A percentile compares a stretch with the other conserved stretches of the same genome.
Evolutionary conservation across 441 rosid species (phyloP).

Genomic region (Populus hybrid): DNA sequence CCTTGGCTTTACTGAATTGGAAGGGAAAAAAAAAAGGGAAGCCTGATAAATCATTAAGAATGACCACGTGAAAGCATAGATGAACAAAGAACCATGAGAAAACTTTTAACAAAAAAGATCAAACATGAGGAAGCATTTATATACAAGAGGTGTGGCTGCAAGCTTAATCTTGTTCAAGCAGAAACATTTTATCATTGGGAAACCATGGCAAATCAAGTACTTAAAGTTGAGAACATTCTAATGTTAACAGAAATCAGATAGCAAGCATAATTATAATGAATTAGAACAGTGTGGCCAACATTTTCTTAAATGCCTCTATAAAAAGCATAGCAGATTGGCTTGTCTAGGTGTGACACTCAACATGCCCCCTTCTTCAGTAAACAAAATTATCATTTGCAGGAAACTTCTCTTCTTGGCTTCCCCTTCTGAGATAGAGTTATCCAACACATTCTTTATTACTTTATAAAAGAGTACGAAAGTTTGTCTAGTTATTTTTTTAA

Average conservation of each 20-base stretch:
- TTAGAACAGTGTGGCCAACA: neutral
- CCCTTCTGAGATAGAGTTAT: neutral
- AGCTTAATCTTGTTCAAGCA: neutral
- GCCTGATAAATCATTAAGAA: neutral
- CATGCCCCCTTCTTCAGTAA: neutral
- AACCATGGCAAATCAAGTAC: neutral
- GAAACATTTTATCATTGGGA: neutral
- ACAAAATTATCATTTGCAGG: neutral
- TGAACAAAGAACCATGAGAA: neutral
- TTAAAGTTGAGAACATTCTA: neutral
- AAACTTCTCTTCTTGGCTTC: neutral
- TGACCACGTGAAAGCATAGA: neutral
- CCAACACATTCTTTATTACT: neutral
- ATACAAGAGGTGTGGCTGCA: neutral
- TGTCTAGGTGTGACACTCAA: neutral
- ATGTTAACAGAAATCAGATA: neutral
- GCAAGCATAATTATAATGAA: neutral
- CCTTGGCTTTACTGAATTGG: constrained; percentile 57
- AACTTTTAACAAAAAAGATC: neutral
- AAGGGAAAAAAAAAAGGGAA: neutral
- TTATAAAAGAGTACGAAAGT: neutral
- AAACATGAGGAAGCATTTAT: neutral
- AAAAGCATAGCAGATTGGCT: neutral
- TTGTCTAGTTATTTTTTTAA: neutral
- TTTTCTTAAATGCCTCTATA: neutral